Conservation (phyloP, 2,329 filamentous ascomycete species). For the Cercospora janseana region DNA sequence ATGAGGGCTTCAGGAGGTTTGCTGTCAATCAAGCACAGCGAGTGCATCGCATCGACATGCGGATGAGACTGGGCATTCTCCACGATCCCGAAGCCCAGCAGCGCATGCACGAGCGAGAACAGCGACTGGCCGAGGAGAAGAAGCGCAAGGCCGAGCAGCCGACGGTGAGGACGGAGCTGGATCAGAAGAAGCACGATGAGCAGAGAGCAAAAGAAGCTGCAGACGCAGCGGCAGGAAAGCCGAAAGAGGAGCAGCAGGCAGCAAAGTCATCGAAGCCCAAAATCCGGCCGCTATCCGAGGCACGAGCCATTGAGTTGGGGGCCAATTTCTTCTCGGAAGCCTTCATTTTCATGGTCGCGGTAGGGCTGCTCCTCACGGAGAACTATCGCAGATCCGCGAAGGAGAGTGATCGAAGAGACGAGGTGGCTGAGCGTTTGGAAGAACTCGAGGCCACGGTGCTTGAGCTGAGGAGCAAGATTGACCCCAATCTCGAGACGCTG, state of each 20-base stretch:
- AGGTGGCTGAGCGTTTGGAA: constrained; percentile 58
- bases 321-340: constrained; percentile 68
- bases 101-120: constrained; percentile 52
- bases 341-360: constrained; percentile 65
- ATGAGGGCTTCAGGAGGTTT: constrained; percentile 62
- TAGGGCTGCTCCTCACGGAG: constrained; percentile 62
- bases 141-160: constrained; percentile 52
- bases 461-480: constrained; percentile 37
- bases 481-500: constrained; percentile 34
- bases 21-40: constrained; percentile 63
- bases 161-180: constrained; percentile 62
- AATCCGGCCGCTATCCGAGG: constrained; percentile 64
- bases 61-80: constrained; percentile 63
- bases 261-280: constrained; percentile 41
- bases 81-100: constrained; percentile 60
- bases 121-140: constrained; percentile 55
- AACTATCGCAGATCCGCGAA: constrained; percentile 61
- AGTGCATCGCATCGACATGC: constrained; percentile 66
- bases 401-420: constrained; percentile 58
- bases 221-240: constrained; percentile 39
- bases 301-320: constrained; percentile 66
- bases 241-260: constrained; percentile 44
- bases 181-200: constrained; percentile 57
- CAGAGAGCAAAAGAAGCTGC: constrained; percentile 40
- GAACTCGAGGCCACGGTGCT: constrained; percentile 54